Base-by-base conservation (phyloP, 148 eudicot genomes). In the Suaeda aralocaspica region DNA sequence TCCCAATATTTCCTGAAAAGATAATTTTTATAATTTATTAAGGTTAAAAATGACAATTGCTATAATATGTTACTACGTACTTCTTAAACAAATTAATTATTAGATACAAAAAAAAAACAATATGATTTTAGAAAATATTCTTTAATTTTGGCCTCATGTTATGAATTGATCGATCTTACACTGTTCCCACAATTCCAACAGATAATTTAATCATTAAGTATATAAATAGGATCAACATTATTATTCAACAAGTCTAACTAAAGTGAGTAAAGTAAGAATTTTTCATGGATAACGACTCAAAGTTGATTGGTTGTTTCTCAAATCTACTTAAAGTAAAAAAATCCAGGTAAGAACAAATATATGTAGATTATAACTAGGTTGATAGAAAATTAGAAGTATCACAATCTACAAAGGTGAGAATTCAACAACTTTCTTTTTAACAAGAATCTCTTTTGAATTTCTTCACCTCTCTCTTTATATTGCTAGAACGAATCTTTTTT, bases 241-340 rank as follows among this genome's bases (percentile, higher is more conserved):
- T 24, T 2, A 48, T 25, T 39, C 25, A 64, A 70, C 31, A 15
- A 44, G 11, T 45, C 13, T 46, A 53, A 74, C 6, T 14, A 53
- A 34, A 36, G 14, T 44, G 45, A 42, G 41, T 28, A 73, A 66
- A 41, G 21, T 1, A 36, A 13, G 4, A 24, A 29, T 33, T 22
- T 34, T 19, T 57, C 57, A 73, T 55, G 3, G 71, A 73, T 11
- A 66, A 74, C 19, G 69, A 73, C 76, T 13, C 19, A 24, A 74
- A 74, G 68, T 46, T n/a, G n/a, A n/a, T n/a, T n/a, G n/a, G n/a
- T n/a, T n/a, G n/a, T n/a, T n/a, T 67, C 59, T 57, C 42, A 24
- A 66, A 66, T 66, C 58, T 39, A 66, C 59, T 26, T 19, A 36
- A 46, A 22, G 9, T 19, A 66, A 66, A 36, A 8, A 3, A 36